Conservation (phyloP, 805 yeast species). For the Sporopachydermia lactativora region DNA sequence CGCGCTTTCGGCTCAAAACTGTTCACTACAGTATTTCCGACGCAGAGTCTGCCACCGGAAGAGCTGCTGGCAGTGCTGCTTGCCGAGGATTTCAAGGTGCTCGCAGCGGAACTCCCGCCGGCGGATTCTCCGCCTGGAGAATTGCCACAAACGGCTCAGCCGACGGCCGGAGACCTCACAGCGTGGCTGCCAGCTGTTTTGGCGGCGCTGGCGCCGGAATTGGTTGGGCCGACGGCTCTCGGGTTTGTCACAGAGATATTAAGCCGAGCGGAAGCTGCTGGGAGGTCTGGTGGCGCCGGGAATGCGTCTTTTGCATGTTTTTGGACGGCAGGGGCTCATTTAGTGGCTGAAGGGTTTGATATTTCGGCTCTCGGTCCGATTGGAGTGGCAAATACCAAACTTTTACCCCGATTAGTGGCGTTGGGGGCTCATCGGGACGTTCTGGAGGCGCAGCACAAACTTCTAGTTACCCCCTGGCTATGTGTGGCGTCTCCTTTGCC, state of each 20-base stretch:
- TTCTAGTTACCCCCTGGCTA: not conserved
- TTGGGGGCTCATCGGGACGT: not conserved
- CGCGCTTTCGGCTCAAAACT: not conserved
- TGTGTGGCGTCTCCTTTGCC: too few species aligned
- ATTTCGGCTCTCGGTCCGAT: not conserved
- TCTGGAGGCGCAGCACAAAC: not conserved
- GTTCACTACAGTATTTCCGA: not conserved
- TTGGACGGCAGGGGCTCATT: not conserved
- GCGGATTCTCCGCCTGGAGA: too few species aligned
- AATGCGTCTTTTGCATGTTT: too few species aligned
- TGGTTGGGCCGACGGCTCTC: too few species aligned
- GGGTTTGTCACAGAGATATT: too few species aligned
- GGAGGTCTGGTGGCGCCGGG: too few species aligned
- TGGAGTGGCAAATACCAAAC: not conserved
- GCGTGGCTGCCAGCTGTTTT: too few species aligned
- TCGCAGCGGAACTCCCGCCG: not conserved
- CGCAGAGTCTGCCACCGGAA: not conserved
- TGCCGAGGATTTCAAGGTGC: not conserved
- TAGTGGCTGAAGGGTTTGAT: not conserved
- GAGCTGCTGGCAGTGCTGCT: not conserved
- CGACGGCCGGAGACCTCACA: too few species aligned
- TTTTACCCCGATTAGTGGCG: not conserved
- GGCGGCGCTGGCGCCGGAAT: too few species aligned
- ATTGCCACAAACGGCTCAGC: too few species aligned
- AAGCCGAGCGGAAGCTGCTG: too few species aligned